A percentile compares a stretch with the other conserved stretches of the same genome.
Conservation (phyloP, 2,329 filamentous ascomycete genomes). For the Diaporthe nobilis region DNA sequence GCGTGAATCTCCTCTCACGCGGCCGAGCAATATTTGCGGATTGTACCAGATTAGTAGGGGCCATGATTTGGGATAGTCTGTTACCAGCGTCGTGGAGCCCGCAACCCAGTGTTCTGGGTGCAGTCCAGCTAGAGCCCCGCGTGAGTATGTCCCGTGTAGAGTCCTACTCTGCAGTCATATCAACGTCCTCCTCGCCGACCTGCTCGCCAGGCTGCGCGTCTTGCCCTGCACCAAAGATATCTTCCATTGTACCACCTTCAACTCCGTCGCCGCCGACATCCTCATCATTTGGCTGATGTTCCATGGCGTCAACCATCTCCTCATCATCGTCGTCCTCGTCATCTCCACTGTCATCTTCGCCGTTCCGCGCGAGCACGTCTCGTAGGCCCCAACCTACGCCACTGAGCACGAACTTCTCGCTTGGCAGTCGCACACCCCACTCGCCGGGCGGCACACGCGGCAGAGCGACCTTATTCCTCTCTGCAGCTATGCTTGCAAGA, state of each 20-base stretch:
- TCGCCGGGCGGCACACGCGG: slow-evolving; percentile 74
- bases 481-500: slow-evolving; percentile 79
- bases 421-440: slow-evolving; percentile 77
- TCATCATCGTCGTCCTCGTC: slow-evolving; percentile 57
- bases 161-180: slow-evolving; percentile 52
- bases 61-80: background rate
- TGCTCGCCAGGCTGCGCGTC: slow-evolving; percentile 29
- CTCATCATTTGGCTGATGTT: slow-evolving; percentile 54
- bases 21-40: background rate
- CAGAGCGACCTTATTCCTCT: slow-evolving; percentile 77
- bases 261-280: slow-evolving; percentile 62
- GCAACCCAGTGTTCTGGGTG: background rate
- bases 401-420: slow-evolving; percentile 77
- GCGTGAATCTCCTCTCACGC: too few species aligned
- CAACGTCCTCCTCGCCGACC: slow-evolving; percentile 51
- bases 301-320: slow-evolving; percentile 62
- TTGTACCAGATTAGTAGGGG: too few species aligned
- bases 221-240: slow-evolving; percentile 55
- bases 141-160: background rate
- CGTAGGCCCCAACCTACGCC: slow-evolving; percentile 76
- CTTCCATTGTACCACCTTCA: slow-evolving; percentile 68
- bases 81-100: background rate
- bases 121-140: background rate
- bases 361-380: slow-evolving; percentile 69
- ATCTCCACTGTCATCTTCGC: slow-evolving; percentile 57